phyloP scores from a whole-genome alignment of 495 filamentous ascomycete species.

The Hypoxylon fragiforme region DNA sequence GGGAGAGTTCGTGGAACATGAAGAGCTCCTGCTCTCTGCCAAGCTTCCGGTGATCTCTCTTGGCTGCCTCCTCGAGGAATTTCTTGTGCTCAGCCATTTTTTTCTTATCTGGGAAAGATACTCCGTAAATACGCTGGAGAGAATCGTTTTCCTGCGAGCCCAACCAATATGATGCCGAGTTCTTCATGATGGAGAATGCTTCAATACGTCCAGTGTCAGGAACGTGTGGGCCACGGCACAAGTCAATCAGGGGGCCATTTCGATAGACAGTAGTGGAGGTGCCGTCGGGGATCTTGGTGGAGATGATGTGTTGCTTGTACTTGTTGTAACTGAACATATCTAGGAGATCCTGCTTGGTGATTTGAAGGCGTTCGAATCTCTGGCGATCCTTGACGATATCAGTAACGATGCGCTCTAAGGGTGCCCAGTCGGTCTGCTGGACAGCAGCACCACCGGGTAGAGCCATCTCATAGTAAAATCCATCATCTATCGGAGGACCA shows the following conservation, averaged over 20 bases:
- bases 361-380: slow-evolving; percentile 83
- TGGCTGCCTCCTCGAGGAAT: slow-evolving; percentile 92
- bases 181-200: slow-evolving; percentile 88
- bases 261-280: slow-evolving; percentile 93
- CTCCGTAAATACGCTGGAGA: slow-evolving; percentile 91
- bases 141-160: slow-evolving; percentile 92
- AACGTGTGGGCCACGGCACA: slow-evolving; percentile 75
- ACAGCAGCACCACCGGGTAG: slow-evolving; percentile 77
- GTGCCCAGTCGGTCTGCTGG: slow-evolving; percentile 71
- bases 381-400: slow-evolving; percentile 95
- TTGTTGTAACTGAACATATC: slow-evolving; percentile 97
- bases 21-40: slow-evolving; percentile 95
- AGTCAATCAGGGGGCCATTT: slow-evolving; percentile 57
- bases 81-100: slow-evolving; percentile 85
- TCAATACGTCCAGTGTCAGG: slow-evolving; percentile 91
- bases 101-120: slow-evolving; percentile 98
- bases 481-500: slow-evolving; percentile 87
- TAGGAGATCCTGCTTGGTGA: slow-evolving; percentile 85
- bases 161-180: slow-evolving; percentile 95
- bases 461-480: slow-evolving; percentile 98
- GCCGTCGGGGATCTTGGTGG: slow-evolving; percentile 84
- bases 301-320: slow-evolving; percentile 95
- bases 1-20: slow-evolving; percentile 91
- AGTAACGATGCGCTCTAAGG: slow-evolving; percentile 72
- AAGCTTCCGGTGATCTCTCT: slow-evolving; percentile 89